Evolutionary conservation across 148 eudicot genomes (phyloP).

Genomic region (Fagopyrum tataricum): DNA sequence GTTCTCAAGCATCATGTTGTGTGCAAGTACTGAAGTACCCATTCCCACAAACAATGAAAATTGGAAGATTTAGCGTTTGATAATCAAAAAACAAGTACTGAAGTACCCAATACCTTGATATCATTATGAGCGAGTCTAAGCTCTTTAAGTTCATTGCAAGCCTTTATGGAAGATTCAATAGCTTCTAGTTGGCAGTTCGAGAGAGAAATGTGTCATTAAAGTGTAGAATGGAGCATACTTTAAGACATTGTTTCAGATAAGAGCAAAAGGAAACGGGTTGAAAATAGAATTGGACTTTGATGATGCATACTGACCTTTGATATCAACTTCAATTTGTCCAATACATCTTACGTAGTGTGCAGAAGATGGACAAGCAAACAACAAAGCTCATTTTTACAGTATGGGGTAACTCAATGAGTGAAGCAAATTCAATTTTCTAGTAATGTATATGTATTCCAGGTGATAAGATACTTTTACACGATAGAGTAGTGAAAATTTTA

Average conservation of each 20-base stretch:
- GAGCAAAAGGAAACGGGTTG: not conserved
- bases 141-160: slow-evolving; percentile 73
- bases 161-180: slow-evolving; percentile 60
- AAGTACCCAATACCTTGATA: slow-evolving; percentile 42
- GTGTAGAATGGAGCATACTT: not conserved
- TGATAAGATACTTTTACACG: not conserved
- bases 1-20: slow-evolving; percentile 53
- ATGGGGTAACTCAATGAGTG: not conserved
- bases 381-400: not conserved
- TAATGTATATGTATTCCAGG: not conserved
- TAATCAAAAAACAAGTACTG: not conserved
- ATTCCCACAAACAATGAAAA: not conserved
- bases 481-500: not conserved
- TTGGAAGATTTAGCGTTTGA: not conserved
- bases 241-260: not conserved
- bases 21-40: slow-evolving; percentile 23
- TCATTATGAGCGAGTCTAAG: slow-evolving; percentile 90
- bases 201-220: slow-evolving; percentile 55
- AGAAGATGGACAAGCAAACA: slow-evolving; percentile 10
- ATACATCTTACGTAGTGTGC: slow-evolving; percentile 44
- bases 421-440: not conserved
- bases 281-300: not conserved
- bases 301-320: slow-evolving; percentile 38
- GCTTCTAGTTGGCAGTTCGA: slow-evolving; percentile 74
- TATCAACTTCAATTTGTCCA: slow-evolving; percentile 57